Base-by-base conservation (phyloP, 495 filamentous ascomycete genomes). In the Cryomyces minteri region DNA sequence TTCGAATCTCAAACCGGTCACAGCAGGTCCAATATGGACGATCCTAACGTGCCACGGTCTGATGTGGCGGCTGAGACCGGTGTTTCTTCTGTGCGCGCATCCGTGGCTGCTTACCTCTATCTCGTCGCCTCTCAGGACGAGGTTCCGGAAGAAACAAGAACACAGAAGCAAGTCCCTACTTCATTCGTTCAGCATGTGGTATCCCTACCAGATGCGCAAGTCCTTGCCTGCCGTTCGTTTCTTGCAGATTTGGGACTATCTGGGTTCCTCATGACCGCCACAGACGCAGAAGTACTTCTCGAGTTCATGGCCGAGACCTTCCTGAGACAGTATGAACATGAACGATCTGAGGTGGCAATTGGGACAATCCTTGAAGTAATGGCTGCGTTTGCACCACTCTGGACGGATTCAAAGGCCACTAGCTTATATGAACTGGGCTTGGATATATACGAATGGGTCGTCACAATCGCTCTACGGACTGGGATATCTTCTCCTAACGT, bases 361-460 rank as follows among this genome's bases (percentile, higher is more conserved):
- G 67, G 70, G 30, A 54, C 82, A 41, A 80, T 79, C 47, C 65
- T 95, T 30, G 74, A 81, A 41, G 63, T 84, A 50, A 69, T 95
- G 67, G 67, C 67, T 42, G 69, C 72, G 47, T 70, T 88, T 48
- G 71, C 67, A 30, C 54, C 64, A 28, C 62, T 78, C 45, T 94
- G 84, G 84, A 70, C 65, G 18, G 63, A 67, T 37, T 63, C 61
- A 2, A 63, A 62, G 10, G 59, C 63, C 28, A 67, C 68, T 32
- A 66, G 73, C n/a, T 59, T 92, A 12, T 67, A 66, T 11, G 69
- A 73, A 1, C 66, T 70, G 44, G 84, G 75, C 29, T 69, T 74
- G 40, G 77, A 84, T 39, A 58, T 96, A n/a, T 96, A 94, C 60
- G 58, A 68, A 18, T 88, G 82, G 71, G 79, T 88, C 51, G 71